phyloP scores from a whole-genome alignment of 345 rosid species.

The Aurinia saxatilis region DNA sequence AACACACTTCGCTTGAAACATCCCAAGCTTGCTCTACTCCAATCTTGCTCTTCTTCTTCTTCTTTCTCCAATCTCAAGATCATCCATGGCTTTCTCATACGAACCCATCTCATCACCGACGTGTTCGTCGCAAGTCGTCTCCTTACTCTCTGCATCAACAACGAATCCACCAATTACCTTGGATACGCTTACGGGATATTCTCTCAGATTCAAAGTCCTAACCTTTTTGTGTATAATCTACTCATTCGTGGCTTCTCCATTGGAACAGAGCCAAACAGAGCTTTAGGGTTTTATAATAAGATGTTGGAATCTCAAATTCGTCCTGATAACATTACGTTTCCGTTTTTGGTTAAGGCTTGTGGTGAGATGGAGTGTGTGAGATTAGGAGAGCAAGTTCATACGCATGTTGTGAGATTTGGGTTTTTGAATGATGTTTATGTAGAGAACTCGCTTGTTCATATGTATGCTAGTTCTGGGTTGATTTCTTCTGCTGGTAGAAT shows the following conservation, averaged over 20 bases:
- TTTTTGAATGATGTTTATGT: conserved; percentile 47
- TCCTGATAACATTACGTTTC: conserved; percentile 69
- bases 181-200: conserved; percentile 43
- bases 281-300: conserved; percentile 41
- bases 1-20: conserved; percentile 43
- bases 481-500: conserved; percentile 39
- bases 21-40: conserved; percentile 50
- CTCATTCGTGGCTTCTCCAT: conserved; percentile 50
- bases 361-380: conserved; percentile 29
- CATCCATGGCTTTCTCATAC: conserved; percentile 61
- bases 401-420: conserved; percentile 44
- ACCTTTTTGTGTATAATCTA: conserved; percentile 50
- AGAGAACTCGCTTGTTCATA: conserved; percentile 56
- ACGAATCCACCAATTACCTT: conserved; percentile 13
- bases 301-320: conserved; percentile 28
- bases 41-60: conserved; percentile 42
- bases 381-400: conserved; percentile 59
- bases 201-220: conserved; percentile 45
- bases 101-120: conserved; percentile 51
- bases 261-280: conserved; percentile 30
- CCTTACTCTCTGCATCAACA: conserved; percentile 32
- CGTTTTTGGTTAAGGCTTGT: conserved; percentile 53
- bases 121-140: conserved; percentile 55
- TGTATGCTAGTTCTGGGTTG: conserved; percentile 52
- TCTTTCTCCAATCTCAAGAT: conserved; percentile 40